Conservation (phyloP, 495 filamentous ascomycete genomes). For the Aspergillus heteromorphus region DNA sequence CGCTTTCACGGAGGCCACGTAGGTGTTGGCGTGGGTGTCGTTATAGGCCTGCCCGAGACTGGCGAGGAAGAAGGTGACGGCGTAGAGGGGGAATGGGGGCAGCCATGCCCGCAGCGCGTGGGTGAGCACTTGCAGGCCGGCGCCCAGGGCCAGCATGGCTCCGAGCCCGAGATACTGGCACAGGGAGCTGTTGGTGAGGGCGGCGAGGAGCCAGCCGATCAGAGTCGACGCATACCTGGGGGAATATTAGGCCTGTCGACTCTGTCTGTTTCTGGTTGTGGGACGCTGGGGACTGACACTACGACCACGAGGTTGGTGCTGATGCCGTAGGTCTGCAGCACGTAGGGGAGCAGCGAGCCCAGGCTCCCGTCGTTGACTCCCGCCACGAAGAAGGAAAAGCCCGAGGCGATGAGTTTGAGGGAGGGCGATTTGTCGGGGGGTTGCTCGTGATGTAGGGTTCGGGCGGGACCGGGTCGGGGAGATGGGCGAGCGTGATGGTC, state of each 20-base stretch:
- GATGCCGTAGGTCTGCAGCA: slow-evolving; percentile 42
- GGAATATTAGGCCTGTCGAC: neutral
- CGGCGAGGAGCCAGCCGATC: slow-evolving; percentile 28
- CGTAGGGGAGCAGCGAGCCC: slow-evolving; percentile 50
- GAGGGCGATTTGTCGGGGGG: neutral
- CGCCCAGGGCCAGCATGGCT: slow-evolving; percentile 20
- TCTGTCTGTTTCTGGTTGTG: neutral
- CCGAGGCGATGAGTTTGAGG: neutral
- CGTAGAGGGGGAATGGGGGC: slow-evolving; percentile 25
- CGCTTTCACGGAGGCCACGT: slow-evolving; percentile 19
- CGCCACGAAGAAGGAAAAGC: slow-evolving; percentile 26
- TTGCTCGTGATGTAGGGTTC: neutral
- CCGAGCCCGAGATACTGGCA: slow-evolving; percentile 25
- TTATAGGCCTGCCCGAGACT: slow-evolving; percentile 31
- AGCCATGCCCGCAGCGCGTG: slow-evolving; percentile 25
- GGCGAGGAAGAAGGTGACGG: slow-evolving; percentile 26
- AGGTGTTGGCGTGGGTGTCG: slow-evolving; percentile 32
- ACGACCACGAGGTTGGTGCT: slow-evolving; percentile 30
- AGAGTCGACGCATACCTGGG: slow-evolving; percentile 27
- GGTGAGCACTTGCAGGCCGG: slow-evolving; percentile 22
- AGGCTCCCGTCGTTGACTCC: slow-evolving; percentile 44
- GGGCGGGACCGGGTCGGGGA: neutral
- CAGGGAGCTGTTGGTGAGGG: slow-evolving; percentile 25
- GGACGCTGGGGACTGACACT: slow-evolving; percentile 4
- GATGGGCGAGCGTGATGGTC: neutral